Percentiles rank a stretch among this genome's conserved stretches.
Evolutionary conservation across 768 basidiomycete genomes (phyloP).

Genomic region (Suillus lakei): DNA sequence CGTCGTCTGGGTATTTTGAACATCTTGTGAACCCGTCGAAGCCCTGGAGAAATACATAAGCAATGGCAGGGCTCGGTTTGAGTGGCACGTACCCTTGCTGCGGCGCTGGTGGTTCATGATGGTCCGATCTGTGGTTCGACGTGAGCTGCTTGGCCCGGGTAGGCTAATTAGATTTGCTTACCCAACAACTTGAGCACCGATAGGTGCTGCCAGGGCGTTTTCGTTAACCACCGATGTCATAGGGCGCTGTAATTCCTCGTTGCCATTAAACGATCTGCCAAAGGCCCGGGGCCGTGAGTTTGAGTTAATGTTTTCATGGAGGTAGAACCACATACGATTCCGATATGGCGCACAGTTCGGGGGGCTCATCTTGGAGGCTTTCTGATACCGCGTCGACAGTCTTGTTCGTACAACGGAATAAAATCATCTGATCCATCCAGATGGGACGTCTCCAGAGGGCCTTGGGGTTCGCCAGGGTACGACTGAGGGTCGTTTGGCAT

Average conservation of each 20-base stretch:
- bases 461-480: neutral
- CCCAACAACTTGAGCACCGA: neutral
- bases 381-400: too few species aligned
- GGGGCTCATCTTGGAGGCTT: too few species aligned
- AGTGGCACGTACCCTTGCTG: neutral
- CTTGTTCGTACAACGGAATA: too few species aligned
- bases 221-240: too few species aligned
- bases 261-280: neutral
- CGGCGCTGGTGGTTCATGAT: neutral
- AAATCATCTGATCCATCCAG: too few species aligned
- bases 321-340: neutral
- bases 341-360: too few species aligned
- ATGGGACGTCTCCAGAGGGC: too few species aligned
- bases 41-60: neutral
- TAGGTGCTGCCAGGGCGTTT: neutral
- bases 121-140: neutral
- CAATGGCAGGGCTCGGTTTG: neutral
- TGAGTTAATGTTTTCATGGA: neutral
- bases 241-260: too few species aligned
- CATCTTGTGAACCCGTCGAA: neutral
- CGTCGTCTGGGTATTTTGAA: neutral
- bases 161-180: neutral
- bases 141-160: neutral
- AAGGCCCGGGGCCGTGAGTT: neutral
- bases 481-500: neutral